Conservation (phyloP, 2,329 filamentous ascomycete species). For the Epichloe amarillans region DNA sequence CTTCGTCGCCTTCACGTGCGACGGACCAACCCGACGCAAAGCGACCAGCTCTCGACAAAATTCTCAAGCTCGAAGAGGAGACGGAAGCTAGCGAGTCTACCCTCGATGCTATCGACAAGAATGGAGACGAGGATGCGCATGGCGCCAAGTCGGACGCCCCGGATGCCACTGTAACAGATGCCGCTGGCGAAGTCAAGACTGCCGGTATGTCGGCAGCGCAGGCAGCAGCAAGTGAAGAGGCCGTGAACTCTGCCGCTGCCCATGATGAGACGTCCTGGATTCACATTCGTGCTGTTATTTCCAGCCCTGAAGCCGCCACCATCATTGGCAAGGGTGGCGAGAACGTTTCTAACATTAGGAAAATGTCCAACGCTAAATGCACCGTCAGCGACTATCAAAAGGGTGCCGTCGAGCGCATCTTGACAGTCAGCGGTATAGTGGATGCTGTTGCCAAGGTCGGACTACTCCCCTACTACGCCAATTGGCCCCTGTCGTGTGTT, state of each 20-base stretch:
- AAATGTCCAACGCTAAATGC: slow-evolving; percentile 91
- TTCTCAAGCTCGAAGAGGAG: slow-evolving; percentile 55
- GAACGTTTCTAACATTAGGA: slow-evolving; percentile 94
- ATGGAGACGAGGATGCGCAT: slow-evolving; percentile 36
- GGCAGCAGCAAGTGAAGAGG: slow-evolving; percentile 18
- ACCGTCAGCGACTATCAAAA: slow-evolving; percentile 98
- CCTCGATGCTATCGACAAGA: slow-evolving; percentile 30
- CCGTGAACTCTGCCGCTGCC: slow-evolving; percentile 35
- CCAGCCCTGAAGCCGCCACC: slow-evolving; percentile 91
- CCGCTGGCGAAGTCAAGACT: slow-evolving; percentile 16
- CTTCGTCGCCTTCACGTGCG: slow-evolving; percentile 82
- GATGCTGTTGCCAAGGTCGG: slow-evolving; percentile 91
- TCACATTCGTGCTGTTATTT: slow-evolving; percentile 92
- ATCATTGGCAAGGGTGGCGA: slow-evolving; percentile 98
- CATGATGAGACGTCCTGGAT: slow-evolving; percentile 95
- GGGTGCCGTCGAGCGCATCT: slow-evolving; percentile 90
- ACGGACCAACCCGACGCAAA: slow-evolving; percentile 95
- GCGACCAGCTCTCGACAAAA: slow-evolving; percentile 88
- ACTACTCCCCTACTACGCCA: not conserved
- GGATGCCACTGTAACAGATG: slow-evolving; percentile 17
- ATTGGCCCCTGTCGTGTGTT: not conserved
- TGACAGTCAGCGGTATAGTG: slow-evolving; percentile 92
- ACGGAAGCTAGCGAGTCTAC: slow-evolving; percentile 26
- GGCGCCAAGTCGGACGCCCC: slow-evolving; percentile 28
- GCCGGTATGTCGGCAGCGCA: slow-evolving; percentile 9